These are phyloP conservation scores for Tuber umbilicatum DNA, from an alignment of 495 filamentous ascomycete genomes.

Conservation along the genomic window DNA sequence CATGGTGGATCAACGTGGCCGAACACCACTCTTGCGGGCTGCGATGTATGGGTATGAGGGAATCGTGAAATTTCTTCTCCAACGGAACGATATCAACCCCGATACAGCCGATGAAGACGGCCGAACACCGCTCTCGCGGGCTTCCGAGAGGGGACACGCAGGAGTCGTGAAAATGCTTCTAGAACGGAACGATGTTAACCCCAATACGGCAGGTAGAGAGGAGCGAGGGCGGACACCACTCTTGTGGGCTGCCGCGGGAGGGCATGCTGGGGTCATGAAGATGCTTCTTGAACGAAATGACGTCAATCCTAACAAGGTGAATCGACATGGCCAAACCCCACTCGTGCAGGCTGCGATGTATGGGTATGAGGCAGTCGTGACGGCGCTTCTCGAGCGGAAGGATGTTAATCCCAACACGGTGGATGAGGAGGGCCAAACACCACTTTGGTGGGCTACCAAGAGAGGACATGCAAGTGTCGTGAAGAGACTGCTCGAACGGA, in stretches of 20 bases:
- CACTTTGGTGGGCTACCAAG: not conserved
- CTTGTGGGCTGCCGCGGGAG: too few relatives aligned
- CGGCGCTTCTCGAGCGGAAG: too few relatives aligned
- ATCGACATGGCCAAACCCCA: too few relatives aligned
- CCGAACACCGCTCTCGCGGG: slow-evolving; percentile 32
- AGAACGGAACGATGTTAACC: slow-evolving; percentile 15
- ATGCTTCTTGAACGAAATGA: too few relatives aligned
- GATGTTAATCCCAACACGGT: too few relatives aligned
- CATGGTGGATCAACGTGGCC: slow-evolving; percentile 5
- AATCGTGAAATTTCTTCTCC: slow-evolving; percentile 7
- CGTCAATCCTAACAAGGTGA: too few relatives aligned
- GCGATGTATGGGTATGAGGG: slow-evolving; percentile 37
- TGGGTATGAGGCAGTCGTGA: too few relatives aligned
- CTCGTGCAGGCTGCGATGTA: too few relatives aligned
- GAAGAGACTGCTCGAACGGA: not conserved
- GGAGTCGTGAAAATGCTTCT: slow-evolving; percentile 40
- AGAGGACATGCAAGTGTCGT: not conserved
- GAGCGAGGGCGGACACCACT: too few relatives aligned
- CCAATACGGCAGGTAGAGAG: not conserved
- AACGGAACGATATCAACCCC: not conserved
- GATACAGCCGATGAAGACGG: slow-evolving; percentile 8
- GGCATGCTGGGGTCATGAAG: too few relatives aligned
- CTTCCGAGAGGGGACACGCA: slow-evolving; percentile 34
- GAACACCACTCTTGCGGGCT: slow-evolving; percentile 36
- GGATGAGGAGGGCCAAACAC: too few relatives aligned